These are phyloP conservation scores for Pythium guiyangense DNA, from an alignment of 352 stramenopile genomes.

Conservation along the genomic window DNA sequence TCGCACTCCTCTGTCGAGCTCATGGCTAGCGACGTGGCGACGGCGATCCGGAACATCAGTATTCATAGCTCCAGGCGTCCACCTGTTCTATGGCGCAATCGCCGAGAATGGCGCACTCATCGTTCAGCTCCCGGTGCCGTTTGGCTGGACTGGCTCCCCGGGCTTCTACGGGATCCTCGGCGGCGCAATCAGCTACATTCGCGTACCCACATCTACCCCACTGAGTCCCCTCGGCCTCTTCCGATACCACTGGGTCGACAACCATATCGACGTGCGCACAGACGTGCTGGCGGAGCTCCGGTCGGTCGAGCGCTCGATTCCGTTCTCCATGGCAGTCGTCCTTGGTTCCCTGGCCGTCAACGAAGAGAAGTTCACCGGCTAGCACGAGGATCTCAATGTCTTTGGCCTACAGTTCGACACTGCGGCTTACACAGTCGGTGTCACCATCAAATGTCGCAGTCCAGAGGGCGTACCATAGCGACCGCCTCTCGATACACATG, in stretches of 20 bases:
- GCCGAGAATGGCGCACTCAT: constrained; percentile 8
- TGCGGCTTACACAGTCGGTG: too few relatives aligned
- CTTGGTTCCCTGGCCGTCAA: neutral
- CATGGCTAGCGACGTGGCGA: constrained; percentile 14
- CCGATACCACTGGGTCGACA: neutral
- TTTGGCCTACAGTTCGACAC: neutral
- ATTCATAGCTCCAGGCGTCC: constrained; percentile 15
- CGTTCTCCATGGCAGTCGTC: neutral
- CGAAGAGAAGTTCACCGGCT: neutral
- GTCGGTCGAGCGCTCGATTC: neutral
- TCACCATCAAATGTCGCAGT: too few relatives aligned
- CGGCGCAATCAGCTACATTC: neutral
- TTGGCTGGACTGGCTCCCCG: neutral
- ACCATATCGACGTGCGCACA: neutral
- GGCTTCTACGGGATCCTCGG: neutral
- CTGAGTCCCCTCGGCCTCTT: neutral
- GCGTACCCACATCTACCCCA: neutral
- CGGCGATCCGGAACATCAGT: too few relatives aligned
- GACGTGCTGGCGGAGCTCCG: too few relatives aligned
- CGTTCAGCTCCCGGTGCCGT: neutral
- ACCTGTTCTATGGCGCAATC: constrained; percentile 12
- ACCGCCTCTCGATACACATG: too few relatives aligned
- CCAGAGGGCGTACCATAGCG: too few relatives aligned
- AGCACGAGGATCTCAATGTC: neutral
- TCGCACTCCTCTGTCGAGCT: neutral